phyloP scores from a whole-genome alignment of 2,329 filamentous ascomycete genomes.

The Trichoderma guizhouense region DNA sequence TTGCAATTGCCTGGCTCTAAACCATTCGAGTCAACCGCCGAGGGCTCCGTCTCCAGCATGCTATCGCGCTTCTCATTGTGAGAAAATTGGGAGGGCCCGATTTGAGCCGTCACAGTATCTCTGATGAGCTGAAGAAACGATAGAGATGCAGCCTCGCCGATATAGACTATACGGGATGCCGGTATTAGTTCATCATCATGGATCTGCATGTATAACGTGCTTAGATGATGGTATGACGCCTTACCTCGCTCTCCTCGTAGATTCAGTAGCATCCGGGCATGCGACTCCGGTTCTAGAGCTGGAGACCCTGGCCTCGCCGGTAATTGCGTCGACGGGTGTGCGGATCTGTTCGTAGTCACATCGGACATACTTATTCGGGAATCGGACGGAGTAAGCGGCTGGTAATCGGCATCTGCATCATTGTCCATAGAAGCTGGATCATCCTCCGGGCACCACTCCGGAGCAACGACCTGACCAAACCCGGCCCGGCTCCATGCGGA shows the following conservation, averaged over 20 bases:
- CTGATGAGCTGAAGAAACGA: conserved; percentile 55
- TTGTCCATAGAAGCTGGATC: neutral
- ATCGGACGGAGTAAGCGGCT: conserved; percentile 30
- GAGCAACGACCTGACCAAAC: neutral
- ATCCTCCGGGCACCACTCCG: conserved; percentile 4
- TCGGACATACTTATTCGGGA: conserved; percentile 27
- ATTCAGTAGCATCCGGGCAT: conserved; percentile 48
- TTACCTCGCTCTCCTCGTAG: conserved; percentile 50
- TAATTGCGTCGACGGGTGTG: conserved; percentile 18
- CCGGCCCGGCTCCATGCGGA: neutral
- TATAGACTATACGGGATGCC: conserved; percentile 37
- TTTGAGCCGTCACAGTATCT: conserved; percentile 45
- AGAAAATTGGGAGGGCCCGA: conserved; percentile 53
- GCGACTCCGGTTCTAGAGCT: conserved; percentile 18
- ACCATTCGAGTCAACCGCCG: conserved; percentile 13
- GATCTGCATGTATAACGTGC: too few relatives aligned
- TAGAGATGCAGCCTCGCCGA: conserved; percentile 49
- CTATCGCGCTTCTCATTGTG: conserved; percentile 48
- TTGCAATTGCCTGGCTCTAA: conserved; percentile 8
- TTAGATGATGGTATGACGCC: neutral
- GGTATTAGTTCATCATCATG: neutral
- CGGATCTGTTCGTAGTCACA: conserved; percentile 11
- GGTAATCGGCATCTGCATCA: conserved; percentile 17
- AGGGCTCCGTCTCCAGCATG: conserved; percentile 48
- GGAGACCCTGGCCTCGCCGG: neutral